Conservation (phyloP, 2,329 filamentous ascomycete genomes). For the Drechmeria coniospora region DNA sequence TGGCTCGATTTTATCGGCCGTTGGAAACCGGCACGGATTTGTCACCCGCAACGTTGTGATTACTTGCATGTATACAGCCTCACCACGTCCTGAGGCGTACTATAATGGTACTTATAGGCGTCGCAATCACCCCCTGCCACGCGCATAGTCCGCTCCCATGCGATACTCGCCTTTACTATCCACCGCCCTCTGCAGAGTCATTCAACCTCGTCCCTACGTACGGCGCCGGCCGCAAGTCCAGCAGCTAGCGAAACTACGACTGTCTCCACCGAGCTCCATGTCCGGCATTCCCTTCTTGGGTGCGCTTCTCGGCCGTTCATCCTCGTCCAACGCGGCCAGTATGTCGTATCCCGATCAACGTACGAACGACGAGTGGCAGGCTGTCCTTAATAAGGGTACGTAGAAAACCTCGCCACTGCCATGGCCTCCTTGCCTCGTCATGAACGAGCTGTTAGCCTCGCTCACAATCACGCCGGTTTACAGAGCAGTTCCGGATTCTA, state of each 20-base stretch:
- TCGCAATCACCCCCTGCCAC: not conserved
- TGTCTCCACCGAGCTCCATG: constrained; percentile 39
- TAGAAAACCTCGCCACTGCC: no score
- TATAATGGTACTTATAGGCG: no score
- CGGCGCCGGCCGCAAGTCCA: constrained; percentile 2
- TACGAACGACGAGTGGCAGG: constrained; percentile 73
- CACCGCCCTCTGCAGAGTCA: constrained; percentile 30
- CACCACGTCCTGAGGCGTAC: no score
- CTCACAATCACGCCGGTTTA: constrained; percentile 4
- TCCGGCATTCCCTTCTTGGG: constrained; percentile 65
- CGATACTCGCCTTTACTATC: constrained; percentile 32
- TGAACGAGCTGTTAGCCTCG: not conserved
- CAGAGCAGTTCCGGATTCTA: constrained; percentile 91
- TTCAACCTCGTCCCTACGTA: constrained; percentile 23
- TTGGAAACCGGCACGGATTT: not conserved
- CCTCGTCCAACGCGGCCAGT: constrained; percentile 34
- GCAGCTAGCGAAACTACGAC: constrained; percentile 11
- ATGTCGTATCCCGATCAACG: constrained; percentile 73
- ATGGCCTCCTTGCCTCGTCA: no score
- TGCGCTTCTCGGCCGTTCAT: constrained; percentile 56
- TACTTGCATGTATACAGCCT: no score
- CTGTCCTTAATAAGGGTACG: constrained; percentile 51
- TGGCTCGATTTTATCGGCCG: not conserved
- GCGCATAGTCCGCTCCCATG: constrained; percentile 21
- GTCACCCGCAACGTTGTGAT: not conserved